Evolutionary conservation across 345 rosid genomes (phyloP).

Genomic region (Brassica juncea): DNA sequence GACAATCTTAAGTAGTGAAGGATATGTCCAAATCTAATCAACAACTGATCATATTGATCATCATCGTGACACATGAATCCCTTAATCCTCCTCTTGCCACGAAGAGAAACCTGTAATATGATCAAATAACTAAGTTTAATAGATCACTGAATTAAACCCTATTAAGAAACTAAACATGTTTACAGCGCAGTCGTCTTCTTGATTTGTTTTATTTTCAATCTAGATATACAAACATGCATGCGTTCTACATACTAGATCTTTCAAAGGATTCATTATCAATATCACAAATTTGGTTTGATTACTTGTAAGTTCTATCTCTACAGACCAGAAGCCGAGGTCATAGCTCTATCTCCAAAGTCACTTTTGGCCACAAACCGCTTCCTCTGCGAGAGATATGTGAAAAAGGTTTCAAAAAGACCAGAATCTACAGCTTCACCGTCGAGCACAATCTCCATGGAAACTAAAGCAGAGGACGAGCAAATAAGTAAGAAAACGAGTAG

Average conservation of each 20-base stretch:
- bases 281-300: background rate
- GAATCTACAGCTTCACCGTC: too few relatives aligned
- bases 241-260: background rate
- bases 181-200: background rate
- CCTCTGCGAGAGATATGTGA: too few relatives aligned
- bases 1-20: slow-evolving; percentile 28
- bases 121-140: too few relatives aligned
- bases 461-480: too few relatives aligned
- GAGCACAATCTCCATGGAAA: too few relatives aligned
- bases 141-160: too few relatives aligned
- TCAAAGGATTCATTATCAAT: background rate
- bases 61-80: too few relatives aligned
- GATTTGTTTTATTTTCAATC: background rate
- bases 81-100: slow-evolving; percentile 50
- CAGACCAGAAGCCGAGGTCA: too few relatives aligned
- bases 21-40: slow-evolving; percentile 36
- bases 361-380: too few relatives aligned
- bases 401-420: too few relatives aligned
- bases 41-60: slow-evolving; percentile 24
- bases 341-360: too few relatives aligned
- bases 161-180: background rate
- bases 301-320: background rate
- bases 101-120: slow-evolving; percentile 63
- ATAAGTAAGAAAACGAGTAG: too few relatives aligned
- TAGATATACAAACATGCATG: slow-evolving; percentile 27